Base-by-base conservation (phyloP, 805 yeast species). In the Saccharomycopsis fodiens region DNA sequence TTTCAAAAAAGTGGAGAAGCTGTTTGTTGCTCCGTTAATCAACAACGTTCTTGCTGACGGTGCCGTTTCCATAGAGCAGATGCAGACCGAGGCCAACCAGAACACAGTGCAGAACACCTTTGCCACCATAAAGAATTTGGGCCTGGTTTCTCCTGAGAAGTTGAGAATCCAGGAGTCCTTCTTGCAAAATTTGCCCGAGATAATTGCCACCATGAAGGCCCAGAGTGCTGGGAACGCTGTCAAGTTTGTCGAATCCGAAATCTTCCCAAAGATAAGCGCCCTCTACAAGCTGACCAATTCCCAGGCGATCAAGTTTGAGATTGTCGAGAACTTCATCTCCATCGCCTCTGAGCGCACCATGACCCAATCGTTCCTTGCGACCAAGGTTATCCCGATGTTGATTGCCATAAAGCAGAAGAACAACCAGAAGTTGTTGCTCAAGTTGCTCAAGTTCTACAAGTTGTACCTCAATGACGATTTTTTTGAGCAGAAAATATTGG, bases 281-380 rank as follows among this genome's bases (percentile, higher is more conserved):
- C 72, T 86, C 5, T 93, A 91, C 63, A 75, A 87, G 32, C 82
- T 86, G 38, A 93, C 98, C 1, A 85, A 89, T 0, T 78, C 93
- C 23, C 67, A 89, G 29, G 78, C 84, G 3, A 83, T 93, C 22
- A 91, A 93, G 57, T 66, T 82, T 15, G 70, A 76, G 13, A 76
- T 93, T 2, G 68, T 87, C 19, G 65, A 70, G 16, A 70, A 85
- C 1, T 79, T 88, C 54, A 69, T 74, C 12, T 57, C 65, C 39
- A 63, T 88, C 55, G 72, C 85, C 15, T 72, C 68, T 17, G 66
- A 70, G 17, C 78, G 79, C 50, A 72, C 78, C 4, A 70, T 88
- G 44, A 96, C 89, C 55, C 78, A 77, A 53, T 73, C 76, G 44
- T 75, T 84, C 2, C 75, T 88, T 29, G 70, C 72, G 30, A 97